A percentile compares a stretch with the other conserved stretches of the same genome.
These are phyloP conservation scores for Hippophae gyantsensis DNA, from an alignment of 306 rosid genomes.

Conservation along the genomic window DNA sequence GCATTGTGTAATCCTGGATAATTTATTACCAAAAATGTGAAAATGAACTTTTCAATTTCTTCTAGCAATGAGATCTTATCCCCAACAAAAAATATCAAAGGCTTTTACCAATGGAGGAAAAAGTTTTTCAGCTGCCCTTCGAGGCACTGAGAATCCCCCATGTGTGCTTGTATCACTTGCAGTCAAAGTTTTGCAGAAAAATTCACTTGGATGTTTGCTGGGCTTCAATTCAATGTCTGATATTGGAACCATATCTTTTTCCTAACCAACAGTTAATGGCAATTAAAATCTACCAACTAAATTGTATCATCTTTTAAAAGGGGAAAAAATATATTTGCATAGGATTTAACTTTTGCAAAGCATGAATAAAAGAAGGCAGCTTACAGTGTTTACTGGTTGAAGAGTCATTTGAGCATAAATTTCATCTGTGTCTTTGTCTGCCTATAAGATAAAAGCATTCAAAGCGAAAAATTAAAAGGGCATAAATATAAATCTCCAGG, in stretches of 20 bases:
- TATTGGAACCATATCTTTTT: conserved; percentile 75
- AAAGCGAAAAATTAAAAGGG: background rate
- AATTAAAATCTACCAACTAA: background rate
- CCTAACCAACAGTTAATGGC: conserved; percentile 31
- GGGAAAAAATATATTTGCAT: no score
- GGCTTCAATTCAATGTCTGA: conserved; percentile 72
- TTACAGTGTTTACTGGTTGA: conserved; percentile 84
- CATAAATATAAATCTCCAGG: background rate
- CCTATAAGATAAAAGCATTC: conserved; percentile 34
- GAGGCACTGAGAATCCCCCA: conserved; percentile 91
- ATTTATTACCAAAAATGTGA: conserved; percentile 2
- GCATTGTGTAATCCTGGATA: conserved; percentile 77
- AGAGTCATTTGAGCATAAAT: conserved; percentile 96
- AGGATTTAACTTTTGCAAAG: no score
- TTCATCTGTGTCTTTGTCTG: conserved; percentile 92
- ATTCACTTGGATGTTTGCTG: conserved; percentile 83
- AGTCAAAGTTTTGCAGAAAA: conserved; percentile 93
- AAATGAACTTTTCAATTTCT: background rate
- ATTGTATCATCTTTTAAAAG: no score
- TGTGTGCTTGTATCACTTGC: conserved; percentile 96
- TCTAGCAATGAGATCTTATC: background rate
- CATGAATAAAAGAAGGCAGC: conserved; percentile 6
- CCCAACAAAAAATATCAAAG: background rate
- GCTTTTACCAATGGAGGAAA: conserved; percentile 68
- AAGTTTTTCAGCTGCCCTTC: conserved; percentile 91